Evolutionary conservation across 225 moss, liverwort and hornwort species (phyloP), one percentile per base, ranked within the genome.

Genomic region (Climacium dendroides): DNA sequence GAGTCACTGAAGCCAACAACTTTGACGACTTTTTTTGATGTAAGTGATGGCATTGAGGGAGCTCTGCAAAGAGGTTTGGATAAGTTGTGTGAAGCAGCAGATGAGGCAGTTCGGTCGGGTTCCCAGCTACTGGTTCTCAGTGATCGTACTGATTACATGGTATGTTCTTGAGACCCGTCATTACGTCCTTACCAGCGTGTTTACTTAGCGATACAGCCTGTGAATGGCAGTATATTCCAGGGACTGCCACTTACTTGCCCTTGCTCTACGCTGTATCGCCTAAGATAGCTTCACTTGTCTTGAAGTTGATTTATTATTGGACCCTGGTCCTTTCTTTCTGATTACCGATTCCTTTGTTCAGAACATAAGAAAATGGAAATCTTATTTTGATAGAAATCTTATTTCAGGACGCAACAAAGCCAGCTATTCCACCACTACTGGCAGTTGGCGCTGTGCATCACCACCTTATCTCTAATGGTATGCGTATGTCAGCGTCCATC

Each of bases 381-480:
- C 86, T 88, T 35, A 81, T 19, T 73, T 17, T 61, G 30, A 34
- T 80, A 57, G 25, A 76, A 60, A 41, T 71, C 35, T 78, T 80
- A 58, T 81, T 88, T 66, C 90, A 98, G 98, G 95, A 96, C 11
- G 89, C 92, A 28, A 94, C 92, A 43, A 93, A 89, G 87, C 98
- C 98, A 70, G 98, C 98, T 52, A 96, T 98, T 83, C 98, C 98
- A 57, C 89, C 96, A 41, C 92, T 98, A 41, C 90, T 98, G 81
- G 97, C 98, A 18, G 98, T 98, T 15, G 98, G 98, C 78, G 98
- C 98, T 85, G 98, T 98, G 79, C 98, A 98, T 84, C 98, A 98
- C 87, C 98, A 98, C 88, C 92, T 98, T 52, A 98, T 98, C 87
- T 92, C 96, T n/a, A 98, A 98, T 86, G 98, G 98, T 50, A 54